A percentile compares a stretch with the other conserved stretches of the same genome.
These are phyloP conservation scores for Leccinum rimulosum DNA, from an alignment of 768 basidiomycete genomes.

Conservation along the genomic window DNA sequence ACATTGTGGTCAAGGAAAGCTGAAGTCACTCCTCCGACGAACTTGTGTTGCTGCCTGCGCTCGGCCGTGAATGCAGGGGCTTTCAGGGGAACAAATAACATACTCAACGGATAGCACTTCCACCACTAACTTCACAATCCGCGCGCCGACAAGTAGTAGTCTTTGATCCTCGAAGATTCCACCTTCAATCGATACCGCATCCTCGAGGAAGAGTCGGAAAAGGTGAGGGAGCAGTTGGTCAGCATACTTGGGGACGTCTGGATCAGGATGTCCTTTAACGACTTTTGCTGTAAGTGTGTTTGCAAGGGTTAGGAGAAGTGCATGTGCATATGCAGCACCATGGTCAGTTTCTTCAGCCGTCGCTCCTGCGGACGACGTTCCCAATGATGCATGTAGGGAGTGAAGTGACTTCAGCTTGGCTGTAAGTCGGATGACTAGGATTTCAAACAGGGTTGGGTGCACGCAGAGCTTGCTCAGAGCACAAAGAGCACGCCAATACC, in stretches of 20 bases:
- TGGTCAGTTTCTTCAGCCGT: slow-evolving; percentile 50
- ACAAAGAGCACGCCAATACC: slow-evolving; percentile 65
- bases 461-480: slow-evolving; percentile 72
- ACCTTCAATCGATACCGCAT: slow-evolving; percentile 30
- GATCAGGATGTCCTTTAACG: slow-evolving; percentile 43
- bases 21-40: slow-evolving; percentile 41
- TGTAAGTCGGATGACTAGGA: slow-evolving; percentile 70
- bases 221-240: slow-evolving; percentile 73
- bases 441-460: slow-evolving; percentile 79
- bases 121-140: slow-evolving; percentile 65
- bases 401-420: slow-evolving; percentile 77
- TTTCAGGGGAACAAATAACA: slow-evolving; percentile 32
- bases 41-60: slow-evolving; percentile 57
- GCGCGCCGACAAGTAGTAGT: slow-evolving; percentile 44
- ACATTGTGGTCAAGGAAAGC: slow-evolving; percentile 46
- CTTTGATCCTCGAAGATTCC: slow-evolving; percentile 38
- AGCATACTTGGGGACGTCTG: slow-evolving; percentile 77
- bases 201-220: slow-evolving; percentile 59
- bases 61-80: not conserved
- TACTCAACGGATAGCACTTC: slow-evolving; percentile 65
- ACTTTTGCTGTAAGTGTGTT: slow-evolving; percentile 58
- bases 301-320: slow-evolving; percentile 69
- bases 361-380: not conserved
- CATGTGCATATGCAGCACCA: slow-evolving; percentile 80
- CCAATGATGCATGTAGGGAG: slow-evolving; percentile 25